Conservation (phyloP, 768 basidiomycete genomes). For the Serendipita indica region DNA sequence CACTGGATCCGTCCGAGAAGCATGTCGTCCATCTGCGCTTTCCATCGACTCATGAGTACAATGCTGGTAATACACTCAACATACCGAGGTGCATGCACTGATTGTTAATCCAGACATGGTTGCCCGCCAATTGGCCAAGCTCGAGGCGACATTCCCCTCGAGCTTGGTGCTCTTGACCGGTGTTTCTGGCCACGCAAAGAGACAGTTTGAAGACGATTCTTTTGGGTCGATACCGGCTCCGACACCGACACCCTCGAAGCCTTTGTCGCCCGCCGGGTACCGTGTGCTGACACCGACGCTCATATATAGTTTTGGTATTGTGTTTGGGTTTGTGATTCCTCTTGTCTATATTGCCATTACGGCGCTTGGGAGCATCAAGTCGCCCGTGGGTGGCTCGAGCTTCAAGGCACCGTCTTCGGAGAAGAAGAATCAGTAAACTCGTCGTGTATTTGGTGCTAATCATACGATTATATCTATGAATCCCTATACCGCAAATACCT, state of each 20-base stretch:
- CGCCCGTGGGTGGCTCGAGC: not conserved
- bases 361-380: not conserved
- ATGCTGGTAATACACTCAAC: no score
- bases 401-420: not conserved
- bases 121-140: not conserved
- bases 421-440: not conserved
- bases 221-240: not conserved
- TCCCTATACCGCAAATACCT: no score
- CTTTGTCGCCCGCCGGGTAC: not conserved
- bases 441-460: not conserved
- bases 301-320: not conserved
- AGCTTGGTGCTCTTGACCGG: not conserved
- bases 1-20: not conserved
- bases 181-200: not conserved
- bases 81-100: no score
- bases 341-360: conserved; percentile 1
- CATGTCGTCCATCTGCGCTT: not conserved
- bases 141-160: not conserved
- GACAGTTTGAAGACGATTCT: not conserved
- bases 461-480: not conserved
- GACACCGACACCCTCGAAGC: not conserved
- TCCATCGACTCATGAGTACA: no score
- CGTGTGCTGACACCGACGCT: not conserved
- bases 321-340: conserved; percentile 3
- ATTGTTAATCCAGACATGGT: not conserved